A percentile compares a stretch with the other conserved stretches of the same genome.
Conservation (phyloP, 2,329 filamentous ascomycete species). For the Fusarium verrucosum region DNA sequence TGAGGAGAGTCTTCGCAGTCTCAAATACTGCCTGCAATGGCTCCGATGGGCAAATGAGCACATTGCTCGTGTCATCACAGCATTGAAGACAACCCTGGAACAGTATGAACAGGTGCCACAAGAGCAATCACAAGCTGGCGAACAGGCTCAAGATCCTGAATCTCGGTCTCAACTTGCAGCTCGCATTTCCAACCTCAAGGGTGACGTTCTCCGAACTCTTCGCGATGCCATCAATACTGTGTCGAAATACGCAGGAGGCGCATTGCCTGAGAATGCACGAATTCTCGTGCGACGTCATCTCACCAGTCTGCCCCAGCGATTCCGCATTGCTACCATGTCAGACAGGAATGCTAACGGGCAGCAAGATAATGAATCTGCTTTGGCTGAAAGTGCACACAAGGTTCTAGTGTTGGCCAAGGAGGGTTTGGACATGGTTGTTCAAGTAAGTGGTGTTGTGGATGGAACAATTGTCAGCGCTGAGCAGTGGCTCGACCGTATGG, state of each 20-base stretch:
- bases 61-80: slow-evolving; percentile 77
- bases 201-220: slow-evolving; percentile 79
- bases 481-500: slow-evolving; percentile 85
- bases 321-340: slow-evolving; percentile 73
- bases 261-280: slow-evolving; percentile 87
- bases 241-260: slow-evolving; percentile 89
- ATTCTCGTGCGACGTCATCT: slow-evolving; percentile 85
- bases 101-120: slow-evolving; percentile 72
- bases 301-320: slow-evolving; percentile 83
- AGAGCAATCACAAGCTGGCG: slow-evolving; percentile 14
- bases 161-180: slow-evolving; percentile 60
- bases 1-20: slow-evolving; percentile 82
- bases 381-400: slow-evolving; percentile 71
- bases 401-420: slow-evolving; percentile 89
- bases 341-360: slow-evolving; percentile 42
- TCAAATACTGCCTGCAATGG: slow-evolving; percentile 86
- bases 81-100: slow-evolving; percentile 78
- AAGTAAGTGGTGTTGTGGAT: slow-evolving; percentile 87
- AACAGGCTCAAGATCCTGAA: slow-evolving; percentile 7
- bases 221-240: slow-evolving; percentile 86
- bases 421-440: slow-evolving; percentile 91
- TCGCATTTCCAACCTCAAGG: slow-evolving; percentile 72
- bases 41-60: slow-evolving; percentile 84
- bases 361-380: slow-evolving; percentile 50
- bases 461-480: slow-evolving; percentile 91